Conservation (phyloP, 345 rosid species). For the Jatropha curcas region DNA sequence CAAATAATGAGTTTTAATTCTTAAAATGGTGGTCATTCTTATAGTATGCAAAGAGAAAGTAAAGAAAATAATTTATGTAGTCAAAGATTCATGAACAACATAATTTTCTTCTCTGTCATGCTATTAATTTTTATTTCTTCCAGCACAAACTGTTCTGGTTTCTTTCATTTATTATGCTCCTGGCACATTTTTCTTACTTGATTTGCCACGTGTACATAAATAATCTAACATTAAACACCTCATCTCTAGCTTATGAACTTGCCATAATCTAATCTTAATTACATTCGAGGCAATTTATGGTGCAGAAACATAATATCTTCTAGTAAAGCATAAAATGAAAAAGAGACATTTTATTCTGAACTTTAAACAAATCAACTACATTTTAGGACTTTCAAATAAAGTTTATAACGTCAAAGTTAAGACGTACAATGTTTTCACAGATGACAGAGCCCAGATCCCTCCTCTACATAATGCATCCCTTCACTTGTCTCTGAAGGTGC, state of each 20-base stretch:
- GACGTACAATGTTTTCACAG: neutral
- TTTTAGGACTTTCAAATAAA: neutral
- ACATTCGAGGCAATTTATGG: no score
- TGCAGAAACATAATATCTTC: neutral
- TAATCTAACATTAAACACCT: neutral
- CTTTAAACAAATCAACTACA: neutral
- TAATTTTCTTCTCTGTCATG: neutral
- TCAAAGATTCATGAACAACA: neutral
- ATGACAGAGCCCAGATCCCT: neutral
- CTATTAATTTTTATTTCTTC: neutral
- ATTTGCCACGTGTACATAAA: neutral
- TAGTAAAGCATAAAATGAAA: neutral
- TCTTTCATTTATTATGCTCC: neutral
- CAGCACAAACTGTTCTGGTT: neutral
- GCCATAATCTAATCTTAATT: no score
- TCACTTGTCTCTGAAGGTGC: slow-evolving; percentile 45
- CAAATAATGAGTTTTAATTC: neutral
- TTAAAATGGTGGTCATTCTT: neutral
- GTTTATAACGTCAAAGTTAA: neutral
- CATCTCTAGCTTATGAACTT: no score
- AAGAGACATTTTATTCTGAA: neutral
- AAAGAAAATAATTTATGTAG: neutral
- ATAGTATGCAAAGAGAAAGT: no score
- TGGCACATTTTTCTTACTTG: neutral
- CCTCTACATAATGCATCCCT: slow-evolving; percentile 22